Conservation (phyloP, 2,329 filamentous ascomycete species). For the Paraphaeosphaeria sporulosa region DNA sequence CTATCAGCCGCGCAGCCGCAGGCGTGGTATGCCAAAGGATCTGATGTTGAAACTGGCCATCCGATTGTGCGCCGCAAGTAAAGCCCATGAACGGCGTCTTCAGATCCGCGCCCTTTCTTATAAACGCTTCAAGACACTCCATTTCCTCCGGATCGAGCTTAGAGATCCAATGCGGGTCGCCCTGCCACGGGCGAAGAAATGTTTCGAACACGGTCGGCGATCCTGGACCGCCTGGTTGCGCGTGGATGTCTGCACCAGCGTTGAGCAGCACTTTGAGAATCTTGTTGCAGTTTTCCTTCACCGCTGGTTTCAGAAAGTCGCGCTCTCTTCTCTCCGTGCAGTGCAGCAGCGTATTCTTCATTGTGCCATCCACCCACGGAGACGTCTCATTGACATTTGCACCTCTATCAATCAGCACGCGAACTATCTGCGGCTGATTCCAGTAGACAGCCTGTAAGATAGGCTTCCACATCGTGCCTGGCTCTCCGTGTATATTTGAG, state of each 20-base stretch:
- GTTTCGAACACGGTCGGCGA: constrained; percentile 30
- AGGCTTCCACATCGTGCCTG: constrained; percentile 37
- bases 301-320: constrained; percentile 24
- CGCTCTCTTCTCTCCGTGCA: constrained; percentile 33
- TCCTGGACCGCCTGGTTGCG: constrained; percentile 21
- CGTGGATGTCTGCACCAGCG: constrained; percentile 39
- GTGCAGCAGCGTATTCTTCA: constrained; percentile 35
- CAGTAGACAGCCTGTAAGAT: constrained; percentile 43
- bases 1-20: constrained; percentile 28
- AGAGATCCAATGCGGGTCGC: constrained; percentile 31
- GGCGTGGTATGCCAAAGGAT: constrained; percentile 44
- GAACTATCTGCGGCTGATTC: constrained; percentile 40
- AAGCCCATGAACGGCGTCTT: constrained; percentile 29
- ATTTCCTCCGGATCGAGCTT: constrained; percentile 30
- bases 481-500: constrained; percentile 37
- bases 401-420: constrained; percentile 38
- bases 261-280: constrained; percentile 39
- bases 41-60: constrained; percentile 41
- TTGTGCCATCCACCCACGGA: constrained; percentile 16
- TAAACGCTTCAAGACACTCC: constrained; percentile 38
- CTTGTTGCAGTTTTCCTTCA: constrained; percentile 30
- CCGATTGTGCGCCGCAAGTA: constrained; percentile 28
- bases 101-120: constrained; percentile 35
- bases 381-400: constrained; percentile 35
- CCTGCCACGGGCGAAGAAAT: constrained; percentile 42